A percentile compares a stretch with the other conserved stretches of the same genome.
Conservation (phyloP, 139 green algal genomes). For the Bryopsis sp. region DNA sequence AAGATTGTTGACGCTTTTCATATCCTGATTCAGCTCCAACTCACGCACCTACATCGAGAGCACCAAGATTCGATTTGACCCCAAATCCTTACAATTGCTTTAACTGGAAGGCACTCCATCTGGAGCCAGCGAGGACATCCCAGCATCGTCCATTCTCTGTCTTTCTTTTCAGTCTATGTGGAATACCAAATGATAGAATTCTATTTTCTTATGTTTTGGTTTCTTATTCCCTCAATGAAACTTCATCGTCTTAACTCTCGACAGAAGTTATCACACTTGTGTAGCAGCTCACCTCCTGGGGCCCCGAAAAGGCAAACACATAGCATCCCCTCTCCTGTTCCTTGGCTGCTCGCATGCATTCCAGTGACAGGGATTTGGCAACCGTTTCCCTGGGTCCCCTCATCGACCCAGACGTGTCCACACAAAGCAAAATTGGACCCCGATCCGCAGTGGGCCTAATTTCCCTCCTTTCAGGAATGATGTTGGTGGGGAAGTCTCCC, state of each 20-base stretch:
- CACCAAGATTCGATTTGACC: too few species aligned
- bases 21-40: constrained; percentile 70
- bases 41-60: constrained; percentile 47
- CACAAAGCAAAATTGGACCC: constrained; percentile 84
- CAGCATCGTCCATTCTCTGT: too few species aligned
- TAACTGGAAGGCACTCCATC: too few species aligned
- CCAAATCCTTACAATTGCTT: too few species aligned
- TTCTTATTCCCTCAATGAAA: too few species aligned
- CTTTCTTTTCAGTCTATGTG: too few species aligned
- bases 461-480: constrained; percentile 57
- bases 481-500: constrained; percentile 65
- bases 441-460: constrained; percentile 63
- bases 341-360: constrained; percentile 48
- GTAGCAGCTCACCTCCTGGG: constrained; percentile 38
- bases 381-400: constrained; percentile 61
- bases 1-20: constrained; percentile 60
- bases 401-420: constrained; percentile 69
- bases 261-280: constrained; percentile 9
- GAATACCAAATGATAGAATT: too few species aligned
- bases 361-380: constrained; percentile 67
- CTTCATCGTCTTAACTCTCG: not conserved
- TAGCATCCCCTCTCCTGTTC: constrained; percentile 74
- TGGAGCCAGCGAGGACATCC: too few species aligned
- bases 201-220: too few species aligned
- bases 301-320: constrained; percentile 76